These are phyloP conservation scores for Saturnispora ahearnii DNA, from an alignment of 805 yeast species.

Conservation along the genomic window DNA sequence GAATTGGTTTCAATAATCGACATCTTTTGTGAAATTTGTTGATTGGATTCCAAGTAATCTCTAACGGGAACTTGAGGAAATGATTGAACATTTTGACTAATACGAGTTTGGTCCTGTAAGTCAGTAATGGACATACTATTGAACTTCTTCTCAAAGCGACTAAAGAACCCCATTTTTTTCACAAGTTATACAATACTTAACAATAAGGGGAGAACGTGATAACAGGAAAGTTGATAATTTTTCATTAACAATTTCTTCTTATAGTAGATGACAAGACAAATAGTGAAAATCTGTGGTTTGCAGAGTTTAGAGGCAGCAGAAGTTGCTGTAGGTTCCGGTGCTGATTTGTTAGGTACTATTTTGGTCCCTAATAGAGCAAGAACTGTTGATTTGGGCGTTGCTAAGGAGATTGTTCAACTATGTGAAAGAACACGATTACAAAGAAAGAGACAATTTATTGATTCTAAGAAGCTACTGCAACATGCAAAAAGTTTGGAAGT, in stretches of 20 bases:
- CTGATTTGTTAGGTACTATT: conserved; percentile 75
- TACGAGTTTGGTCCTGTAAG: background rate
- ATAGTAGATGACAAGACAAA: conserved; percentile 11
- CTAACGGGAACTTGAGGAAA: conserved; percentile 22
- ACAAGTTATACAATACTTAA: background rate
- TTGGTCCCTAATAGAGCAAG: conserved; percentile 77
- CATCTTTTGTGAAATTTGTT: background rate
- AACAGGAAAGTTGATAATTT: background rate
- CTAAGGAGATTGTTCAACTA: conserved; percentile 35
- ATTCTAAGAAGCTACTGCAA: conserved; percentile 18
- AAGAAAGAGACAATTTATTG: conserved; percentile 17
- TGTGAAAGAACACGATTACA: conserved; percentile 17
- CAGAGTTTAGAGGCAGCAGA: conserved; percentile 58
- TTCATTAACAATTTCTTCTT: background rate
- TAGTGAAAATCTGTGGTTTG: conserved; percentile 86
- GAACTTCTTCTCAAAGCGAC: conserved; percentile 8
- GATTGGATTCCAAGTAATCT: conserved; percentile 13
- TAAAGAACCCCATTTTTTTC: conserved; percentile 19
- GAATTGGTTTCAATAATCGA: background rate
- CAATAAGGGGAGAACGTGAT: background rate
- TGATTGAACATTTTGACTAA: background rate
- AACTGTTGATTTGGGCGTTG: conserved; percentile 45
- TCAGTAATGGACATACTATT: background rate
- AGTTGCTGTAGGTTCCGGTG: conserved; percentile 61
- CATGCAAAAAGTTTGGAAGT: conserved; percentile 12